phyloP scores from a whole-genome alignment of 2,329 filamentous ascomycete species.

The Cladosporium colombiae region DNA sequence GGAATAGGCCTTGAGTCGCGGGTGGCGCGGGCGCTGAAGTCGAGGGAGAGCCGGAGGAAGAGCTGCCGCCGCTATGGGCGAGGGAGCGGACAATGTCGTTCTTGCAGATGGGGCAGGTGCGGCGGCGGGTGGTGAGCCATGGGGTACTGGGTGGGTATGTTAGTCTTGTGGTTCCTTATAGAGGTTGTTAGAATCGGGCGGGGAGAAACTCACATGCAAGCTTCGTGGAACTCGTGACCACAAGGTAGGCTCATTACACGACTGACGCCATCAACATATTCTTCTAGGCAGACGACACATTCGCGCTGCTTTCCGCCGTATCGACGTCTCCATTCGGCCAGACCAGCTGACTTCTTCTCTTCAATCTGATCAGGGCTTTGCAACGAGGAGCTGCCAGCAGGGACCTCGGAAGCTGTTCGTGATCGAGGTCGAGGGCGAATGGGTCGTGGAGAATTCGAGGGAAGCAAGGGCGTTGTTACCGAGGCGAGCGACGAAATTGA shows the following conservation, averaged over 20 bases:
- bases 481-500: conserved; percentile 29
- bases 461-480: conserved; percentile 76
- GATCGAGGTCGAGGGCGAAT: conserved; percentile 61
- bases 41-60: conserved; percentile 22
- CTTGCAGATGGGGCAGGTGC: conserved; percentile 99
- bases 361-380: conserved; percentile 43
- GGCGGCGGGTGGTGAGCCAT: conserved; percentile 90
- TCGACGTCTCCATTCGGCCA: conserved; percentile 56
- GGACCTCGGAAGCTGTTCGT: conserved; percentile 63
- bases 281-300: conserved; percentile 94
- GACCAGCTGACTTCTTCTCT: conserved; percentile 55
- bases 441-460: conserved; percentile 42
- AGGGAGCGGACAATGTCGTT: conserved; percentile 77
- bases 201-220: conserved; percentile 76
- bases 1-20: conserved; percentile 19
- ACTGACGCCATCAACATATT: conserved; percentile 92
- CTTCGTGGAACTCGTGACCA: conserved; percentile 94
- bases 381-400: conserved; percentile 37
- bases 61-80: conserved; percentile 25
- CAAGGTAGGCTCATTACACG: conserved; percentile 96
- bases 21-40: conserved; percentile 24
- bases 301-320: conserved; percentile 72
- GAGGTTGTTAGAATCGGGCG: conserved; percentile 48
- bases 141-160: conserved; percentile 66
- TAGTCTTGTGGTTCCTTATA: conserved; percentile 2